Percentiles rank a stretch among this genome's conserved stretches.
phyloP scores from a whole-genome alignment of 1,284 basidiomycete species.

The Malassezia slooffiae region DNA sequence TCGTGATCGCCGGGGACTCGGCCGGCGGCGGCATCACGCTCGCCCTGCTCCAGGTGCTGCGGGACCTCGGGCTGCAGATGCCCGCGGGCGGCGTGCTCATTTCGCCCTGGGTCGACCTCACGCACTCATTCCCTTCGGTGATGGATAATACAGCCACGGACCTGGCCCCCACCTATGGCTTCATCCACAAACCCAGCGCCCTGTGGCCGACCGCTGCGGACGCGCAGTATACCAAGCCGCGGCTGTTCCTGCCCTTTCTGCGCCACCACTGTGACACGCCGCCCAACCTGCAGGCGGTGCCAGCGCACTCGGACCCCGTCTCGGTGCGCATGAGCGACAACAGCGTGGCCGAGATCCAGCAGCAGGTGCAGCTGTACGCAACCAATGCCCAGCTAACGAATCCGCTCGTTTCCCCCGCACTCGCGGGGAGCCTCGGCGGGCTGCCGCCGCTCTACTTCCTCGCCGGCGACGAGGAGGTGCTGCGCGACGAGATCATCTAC shows the following conservation, averaged over 20 bases:
- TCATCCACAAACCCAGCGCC: constrained; percentile 43
- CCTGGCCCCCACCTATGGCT: constrained; percentile 54
- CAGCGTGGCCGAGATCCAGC: neutral
- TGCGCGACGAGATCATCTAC: constrained; percentile 75
- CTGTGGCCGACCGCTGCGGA: constrained; percentile 34
- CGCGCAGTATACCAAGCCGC: neutral
- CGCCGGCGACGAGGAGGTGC: constrained; percentile 73
- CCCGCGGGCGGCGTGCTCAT: constrained; percentile 54
- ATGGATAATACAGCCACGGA: constrained; percentile 64
- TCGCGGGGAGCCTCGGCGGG: constrained; percentile 68
- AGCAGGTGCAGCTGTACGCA: constrained; percentile 77
- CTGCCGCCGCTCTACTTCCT: constrained; percentile 76
- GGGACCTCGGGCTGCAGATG: constrained; percentile 68
- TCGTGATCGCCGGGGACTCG: constrained; percentile 76
- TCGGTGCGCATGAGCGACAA: too few species aligned
- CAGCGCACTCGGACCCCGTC: neutral
- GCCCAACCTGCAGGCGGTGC: neutral
- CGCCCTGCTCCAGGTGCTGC: constrained; percentile 77
- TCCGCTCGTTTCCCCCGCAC: constrained; percentile 73
- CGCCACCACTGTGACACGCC: neutral
- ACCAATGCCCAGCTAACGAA: constrained; percentile 72
- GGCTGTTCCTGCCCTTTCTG: neutral
- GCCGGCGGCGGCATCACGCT: constrained; percentile 82
- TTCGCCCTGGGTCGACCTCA: constrained; percentile 70
- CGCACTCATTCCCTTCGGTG: constrained; percentile 85